Evolutionary conservation across 2,329 filamentous ascomycete species (phyloP).

Genomic region (Neofusicoccum cordaticola): DNA sequence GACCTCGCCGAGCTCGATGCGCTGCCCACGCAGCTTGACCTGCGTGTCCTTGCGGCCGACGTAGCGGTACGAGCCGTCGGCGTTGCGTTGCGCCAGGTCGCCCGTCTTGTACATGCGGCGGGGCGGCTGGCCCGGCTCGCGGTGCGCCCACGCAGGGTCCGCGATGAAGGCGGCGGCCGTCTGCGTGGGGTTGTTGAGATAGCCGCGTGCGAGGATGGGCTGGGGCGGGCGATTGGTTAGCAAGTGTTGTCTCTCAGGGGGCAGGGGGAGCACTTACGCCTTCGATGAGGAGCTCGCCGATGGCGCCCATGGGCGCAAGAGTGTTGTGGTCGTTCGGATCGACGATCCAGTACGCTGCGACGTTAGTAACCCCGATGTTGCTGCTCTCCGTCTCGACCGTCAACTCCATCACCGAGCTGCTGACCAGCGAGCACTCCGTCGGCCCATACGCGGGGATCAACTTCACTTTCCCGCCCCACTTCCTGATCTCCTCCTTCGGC

Average conservation of each 20-base stretch:
- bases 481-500: conserved; percentile 29
- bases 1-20: conserved; percentile 47
- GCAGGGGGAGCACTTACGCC: background rate
- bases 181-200: conserved; percentile 32
- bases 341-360: conserved; percentile 24
- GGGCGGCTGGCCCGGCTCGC: conserved; percentile 20
- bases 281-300: conserved; percentile 23
- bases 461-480: conserved; percentile 35
- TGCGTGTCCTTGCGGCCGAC: conserved; percentile 35
- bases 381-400: conserved; percentile 18
- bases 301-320: conserved; percentile 29
- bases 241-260: background rate
- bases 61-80: conserved; percentile 34
- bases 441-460: conserved; percentile 42
- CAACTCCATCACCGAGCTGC: conserved; percentile 25
- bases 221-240: background rate
- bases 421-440: conserved; percentile 36
- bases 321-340: conserved; percentile 25
- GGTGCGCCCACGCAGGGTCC: conserved; percentile 27
- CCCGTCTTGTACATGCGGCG: conserved; percentile 35
- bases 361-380: background rate
- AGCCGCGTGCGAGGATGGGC: conserved; percentile 42
- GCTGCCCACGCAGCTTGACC: conserved; percentile 43
- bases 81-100: conserved; percentile 33
- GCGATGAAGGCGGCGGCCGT: conserved; percentile 31